These are phyloP conservation scores for Canariomyces notabilis DNA, from an alignment of 2,329 filamentous ascomycete species.

Conservation along the genomic window DNA sequence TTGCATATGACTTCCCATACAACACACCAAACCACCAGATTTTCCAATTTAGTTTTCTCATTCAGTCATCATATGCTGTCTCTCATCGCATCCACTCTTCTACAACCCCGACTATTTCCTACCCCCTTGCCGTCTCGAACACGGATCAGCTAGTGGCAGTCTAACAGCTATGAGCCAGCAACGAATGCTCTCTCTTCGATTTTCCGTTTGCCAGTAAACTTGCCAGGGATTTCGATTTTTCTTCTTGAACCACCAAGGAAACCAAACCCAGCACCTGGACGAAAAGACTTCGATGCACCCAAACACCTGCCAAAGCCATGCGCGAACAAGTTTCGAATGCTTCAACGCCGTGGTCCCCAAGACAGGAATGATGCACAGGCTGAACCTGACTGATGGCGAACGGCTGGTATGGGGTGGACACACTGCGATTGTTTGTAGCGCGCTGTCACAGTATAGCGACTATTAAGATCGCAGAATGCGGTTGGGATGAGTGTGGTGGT, in stretches of 20 bases:
- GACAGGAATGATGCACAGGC: slow-evolving; percentile 1
- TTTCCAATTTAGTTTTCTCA: slow-evolving; percentile 17
- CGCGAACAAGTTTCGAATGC: neutral
- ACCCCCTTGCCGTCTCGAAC: neutral
- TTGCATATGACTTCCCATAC: neutral
- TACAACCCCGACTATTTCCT: neutral
- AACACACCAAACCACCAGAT: neutral
- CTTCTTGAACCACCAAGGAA: slow-evolving; percentile 17
- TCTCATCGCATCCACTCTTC: neutral
- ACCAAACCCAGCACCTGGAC: neutral
- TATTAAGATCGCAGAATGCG: slow-evolving; percentile 5
- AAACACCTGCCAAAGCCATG: slow-evolving; percentile 3
- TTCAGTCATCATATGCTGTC: slow-evolving; percentile 17
- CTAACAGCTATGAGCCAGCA: neutral
- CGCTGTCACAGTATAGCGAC: neutral
- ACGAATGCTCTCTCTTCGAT: neutral
- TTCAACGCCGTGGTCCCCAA: slow-evolving; percentile 8
- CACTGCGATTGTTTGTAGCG: neutral
- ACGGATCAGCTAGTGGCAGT: neutral
- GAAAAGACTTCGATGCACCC: neutral
- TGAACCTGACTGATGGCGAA: neutral
- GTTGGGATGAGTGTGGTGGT: slow-evolving; percentile 6
- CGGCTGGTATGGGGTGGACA: slow-evolving; percentile 4
- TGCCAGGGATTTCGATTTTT: neutral
- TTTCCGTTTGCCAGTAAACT: neutral